Evolutionary conservation across 2,329 filamentous ascomycete species (phyloP).

Genomic region (Delphinella strobiligena): DNA sequence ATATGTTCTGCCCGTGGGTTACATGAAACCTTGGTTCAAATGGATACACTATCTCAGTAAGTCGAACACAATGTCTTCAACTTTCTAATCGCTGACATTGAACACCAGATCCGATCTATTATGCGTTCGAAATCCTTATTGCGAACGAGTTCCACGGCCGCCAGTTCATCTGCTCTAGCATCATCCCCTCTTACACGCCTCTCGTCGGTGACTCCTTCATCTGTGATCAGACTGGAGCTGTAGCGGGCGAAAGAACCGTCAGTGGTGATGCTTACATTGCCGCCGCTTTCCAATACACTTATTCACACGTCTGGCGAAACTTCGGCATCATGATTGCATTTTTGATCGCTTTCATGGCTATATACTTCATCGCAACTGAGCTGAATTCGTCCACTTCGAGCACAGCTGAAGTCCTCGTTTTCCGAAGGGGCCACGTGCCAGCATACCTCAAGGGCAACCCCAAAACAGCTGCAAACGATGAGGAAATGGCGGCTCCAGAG

Average conservation of each 20-base stretch:
- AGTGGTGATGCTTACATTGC: constrained; percentile 23
- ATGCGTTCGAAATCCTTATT: constrained; percentile 51
- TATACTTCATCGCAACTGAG: constrained; percentile 54
- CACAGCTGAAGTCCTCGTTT: constrained; percentile 59
- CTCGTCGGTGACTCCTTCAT: constrained; percentile 22
- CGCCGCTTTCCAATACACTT: constrained; percentile 25
- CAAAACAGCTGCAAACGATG: constrained; percentile 22
- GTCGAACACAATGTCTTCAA: neutral
- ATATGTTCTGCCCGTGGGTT: constrained; percentile 37
- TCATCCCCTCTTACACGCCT: constrained; percentile 26
- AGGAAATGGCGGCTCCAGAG: constrained; percentile 21
- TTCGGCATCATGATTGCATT: constrained; percentile 57
- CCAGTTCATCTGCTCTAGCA: constrained; percentile 21
- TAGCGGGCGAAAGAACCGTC: constrained; percentile 26
- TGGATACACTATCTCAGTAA: constrained; percentile 40
- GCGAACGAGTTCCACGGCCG: constrained; percentile 38
- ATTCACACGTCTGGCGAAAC: constrained; percentile 40
- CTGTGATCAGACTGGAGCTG: constrained; percentile 26
- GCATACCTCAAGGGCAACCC: constrained; percentile 22
- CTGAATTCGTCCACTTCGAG: constrained; percentile 51
- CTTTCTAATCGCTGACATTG: neutral
- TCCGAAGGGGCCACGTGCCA: constrained; percentile 34
- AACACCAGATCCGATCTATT: constrained; percentile 42
- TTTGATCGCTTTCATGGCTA: constrained; percentile 48
- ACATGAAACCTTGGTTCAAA: constrained; percentile 39